Base-by-base conservation (phyloP, 306 rosid species). In the Cicer bijugum region DNA sequence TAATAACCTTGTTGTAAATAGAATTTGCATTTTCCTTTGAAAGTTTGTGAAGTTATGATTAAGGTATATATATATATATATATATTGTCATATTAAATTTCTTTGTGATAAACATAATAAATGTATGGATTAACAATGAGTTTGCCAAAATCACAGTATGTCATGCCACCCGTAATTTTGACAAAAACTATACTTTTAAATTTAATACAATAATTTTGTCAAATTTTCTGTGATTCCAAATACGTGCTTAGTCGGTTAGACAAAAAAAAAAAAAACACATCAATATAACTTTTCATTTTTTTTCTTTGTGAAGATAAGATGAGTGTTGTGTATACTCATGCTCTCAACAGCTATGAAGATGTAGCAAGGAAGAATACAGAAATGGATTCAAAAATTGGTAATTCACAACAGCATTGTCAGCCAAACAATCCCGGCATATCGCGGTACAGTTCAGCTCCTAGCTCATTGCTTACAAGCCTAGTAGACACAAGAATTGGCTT, bases 401-500 rank as follows among this genome's bases (percentile, higher is more conserved):
- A 74, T 0, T 63, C 61, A 5, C 83, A 74, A 17, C 80, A 72
- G 47, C 87, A 72, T 48, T 83, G 76, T 37, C 76, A 81, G 47
- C 88, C 83, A 33, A 84, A 78, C 35, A 82, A 82, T 75, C 85
- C 85, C 61, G 84, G 82, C 1, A 57, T 88, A 47, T 17, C 51
- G 75, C 57, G 90, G 60, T 86, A 85, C 75, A 69, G 75, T 48
- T 89, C 96, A 8, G 90, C 93, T 43, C 93, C 96, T 11, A 85
- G 76, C 77, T 81, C 93, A 45, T 40, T 79, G 38, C 40, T 88
- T 20, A 35, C 68, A 71, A 87, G 52, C 46, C 76, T 80, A 19
- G 52, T 79, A 33, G 83, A 85, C 12, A 75, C 59, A 66, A 82
- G 7, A 40, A 56, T 44, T 62, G 82, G 80, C 7, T 50, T 55